phyloP scores from a whole-genome alignment of 2,329 filamentous ascomycete species.

The Byssothecium circinans region DNA sequence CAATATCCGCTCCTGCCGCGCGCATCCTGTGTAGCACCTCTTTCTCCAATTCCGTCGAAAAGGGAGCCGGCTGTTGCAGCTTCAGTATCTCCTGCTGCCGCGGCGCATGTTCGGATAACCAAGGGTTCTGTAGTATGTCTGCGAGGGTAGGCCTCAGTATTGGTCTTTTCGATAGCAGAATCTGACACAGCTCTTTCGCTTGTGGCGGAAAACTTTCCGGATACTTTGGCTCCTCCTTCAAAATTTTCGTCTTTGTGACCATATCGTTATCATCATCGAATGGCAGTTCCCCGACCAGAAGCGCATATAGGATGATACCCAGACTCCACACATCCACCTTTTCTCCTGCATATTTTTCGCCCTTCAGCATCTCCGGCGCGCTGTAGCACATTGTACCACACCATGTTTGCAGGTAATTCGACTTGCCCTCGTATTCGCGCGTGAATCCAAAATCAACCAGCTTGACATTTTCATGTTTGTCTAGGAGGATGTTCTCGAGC shows the following conservation, averaged over 20 bases:
- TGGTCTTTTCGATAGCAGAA: slow-evolving; percentile 87
- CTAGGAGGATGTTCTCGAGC: slow-evolving; percentile 91
- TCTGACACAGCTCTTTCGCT: slow-evolving; percentile 74
- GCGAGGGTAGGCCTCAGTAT: slow-evolving; percentile 77
- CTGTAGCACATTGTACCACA: slow-evolving; percentile 98
- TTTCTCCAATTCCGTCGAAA: slow-evolving; percentile 84
- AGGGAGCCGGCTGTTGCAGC: slow-evolving; percentile 76
- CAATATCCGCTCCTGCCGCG: slow-evolving; percentile 89
- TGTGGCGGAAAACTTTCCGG: slow-evolving; percentile 78
- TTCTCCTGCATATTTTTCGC: slow-evolving; percentile 95
- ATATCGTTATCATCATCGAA: slow-evolving; percentile 96
- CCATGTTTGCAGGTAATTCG: slow-evolving; percentile 94
- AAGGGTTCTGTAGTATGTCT: slow-evolving; percentile 85
- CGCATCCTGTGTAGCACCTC: slow-evolving; percentile 91
- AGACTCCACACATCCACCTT: slow-evolving; percentile 97
- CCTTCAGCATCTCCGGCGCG: slow-evolving; percentile 96
- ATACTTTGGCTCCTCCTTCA: slow-evolving; percentile 82
- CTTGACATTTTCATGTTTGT: slow-evolving; percentile 97
- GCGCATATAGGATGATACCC: slow-evolving; percentile 80
- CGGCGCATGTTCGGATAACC: slow-evolving; percentile 82
- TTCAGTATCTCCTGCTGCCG: slow-evolving; percentile 89
- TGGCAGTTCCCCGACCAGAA: slow-evolving; percentile 82
- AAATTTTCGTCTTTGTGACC: slow-evolving; percentile 79
- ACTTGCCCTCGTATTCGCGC: slow-evolving; percentile 91
- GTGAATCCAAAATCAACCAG: slow-evolving; percentile 98